Conservation (phyloP, 257 asterid genomes). For the Gardenia jasminoides region DNA sequence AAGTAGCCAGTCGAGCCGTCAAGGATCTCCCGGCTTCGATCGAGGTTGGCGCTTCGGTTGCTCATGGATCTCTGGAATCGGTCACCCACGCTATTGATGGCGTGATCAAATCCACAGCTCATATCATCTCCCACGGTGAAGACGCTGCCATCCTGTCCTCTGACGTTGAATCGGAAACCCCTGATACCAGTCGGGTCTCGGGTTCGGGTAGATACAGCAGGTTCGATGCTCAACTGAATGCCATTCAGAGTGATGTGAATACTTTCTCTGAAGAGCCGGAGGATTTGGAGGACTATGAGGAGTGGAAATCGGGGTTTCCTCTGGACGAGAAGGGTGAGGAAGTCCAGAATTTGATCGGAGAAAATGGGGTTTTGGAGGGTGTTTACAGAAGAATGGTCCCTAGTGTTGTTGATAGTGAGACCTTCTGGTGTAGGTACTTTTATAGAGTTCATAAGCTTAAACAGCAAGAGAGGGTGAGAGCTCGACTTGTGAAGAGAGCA, state of each 20-base stretch:
- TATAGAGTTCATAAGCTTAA: slow-evolving; percentile 72
- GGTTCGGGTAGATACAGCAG: slow-evolving; percentile 55
- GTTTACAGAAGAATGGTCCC: slow-evolving; percentile 52
- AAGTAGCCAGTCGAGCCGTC: slow-evolving; percentile 82
- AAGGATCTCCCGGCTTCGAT: slow-evolving; percentile 92
- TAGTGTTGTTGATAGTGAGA: slow-evolving; percentile 52
- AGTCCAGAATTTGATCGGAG: slow-evolving; percentile 53
- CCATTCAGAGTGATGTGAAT: slow-evolving; percentile 49
- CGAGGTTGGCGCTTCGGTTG: slow-evolving; percentile 71
- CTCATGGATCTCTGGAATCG: slow-evolving; percentile 56
- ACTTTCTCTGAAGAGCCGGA: slow-evolving; percentile 75
- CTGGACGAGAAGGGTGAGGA: slow-evolving; percentile 47
- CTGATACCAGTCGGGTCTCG: slow-evolving; percentile 39
- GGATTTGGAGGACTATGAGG: slow-evolving; percentile 60
- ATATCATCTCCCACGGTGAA: slow-evolving; percentile 57
- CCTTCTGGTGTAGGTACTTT: slow-evolving; percentile 76
- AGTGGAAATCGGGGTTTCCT: slow-evolving; percentile 56
- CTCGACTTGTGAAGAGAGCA: slow-evolving; percentile 70
- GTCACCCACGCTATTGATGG: slow-evolving; percentile 38
- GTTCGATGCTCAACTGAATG: slow-evolving; percentile 66
- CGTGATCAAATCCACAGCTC: slow-evolving; percentile 73
- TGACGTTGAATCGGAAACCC: slow-evolving; percentile 62
- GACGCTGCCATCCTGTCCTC: slow-evolving; percentile 42
- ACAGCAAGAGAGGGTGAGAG: slow-evolving; percentile 80
- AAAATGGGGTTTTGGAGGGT: slow-evolving; percentile 51